Percentiles rank a stretch among this genome's conserved stretches.
Conservation (phyloP, 2,329 filamentous ascomycete genomes). For the Ascocoryne sarcoides region DNA sequence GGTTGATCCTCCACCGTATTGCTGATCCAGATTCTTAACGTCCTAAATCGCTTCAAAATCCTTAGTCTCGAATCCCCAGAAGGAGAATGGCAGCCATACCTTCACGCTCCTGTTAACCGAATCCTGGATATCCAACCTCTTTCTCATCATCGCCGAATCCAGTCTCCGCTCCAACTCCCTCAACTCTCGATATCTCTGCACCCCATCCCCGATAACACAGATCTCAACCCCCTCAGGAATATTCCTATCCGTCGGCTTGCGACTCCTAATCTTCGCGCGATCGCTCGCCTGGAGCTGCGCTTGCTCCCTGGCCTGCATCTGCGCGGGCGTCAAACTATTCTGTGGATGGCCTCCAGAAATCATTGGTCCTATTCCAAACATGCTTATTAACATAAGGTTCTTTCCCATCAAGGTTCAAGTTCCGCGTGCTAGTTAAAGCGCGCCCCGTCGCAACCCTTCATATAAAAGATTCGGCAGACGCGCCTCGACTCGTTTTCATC, state of each 20-base stretch:
- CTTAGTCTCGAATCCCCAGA: background rate
- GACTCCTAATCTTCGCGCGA: constrained; percentile 68
- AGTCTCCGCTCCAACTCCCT: constrained; percentile 80
- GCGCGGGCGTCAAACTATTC: constrained; percentile 42
- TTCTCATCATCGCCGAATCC: constrained; percentile 89
- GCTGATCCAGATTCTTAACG: constrained; percentile 85
- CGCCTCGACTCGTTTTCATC: no score
- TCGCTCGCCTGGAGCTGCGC: constrained; percentile 52
- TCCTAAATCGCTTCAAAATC: constrained; percentile 57
- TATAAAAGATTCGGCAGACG: no score
- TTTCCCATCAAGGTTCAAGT: background rate
- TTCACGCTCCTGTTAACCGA: constrained; percentile 66
- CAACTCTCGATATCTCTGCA: constrained; percentile 72
- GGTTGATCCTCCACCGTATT: constrained; percentile 92
- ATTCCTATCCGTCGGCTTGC: constrained; percentile 90
- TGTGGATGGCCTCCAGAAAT: constrained; percentile 23
- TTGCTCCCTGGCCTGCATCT: constrained; percentile 44
- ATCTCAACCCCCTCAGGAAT: constrained; percentile 85
- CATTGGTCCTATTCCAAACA: constrained; percentile 24
- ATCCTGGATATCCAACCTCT: constrained; percentile 84
- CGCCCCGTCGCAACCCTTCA: background rate
- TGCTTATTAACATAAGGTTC: constrained; percentile 4
- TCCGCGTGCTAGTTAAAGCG: background rate
- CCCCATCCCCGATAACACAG: constrained; percentile 72
- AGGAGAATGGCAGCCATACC: constrained; percentile 32